Evolutionary conservation across 2,329 filamentous ascomycete genomes (phyloP), one percentile per base, ranked within the genome.

Genomic region (Alternaria alternata): DNA sequence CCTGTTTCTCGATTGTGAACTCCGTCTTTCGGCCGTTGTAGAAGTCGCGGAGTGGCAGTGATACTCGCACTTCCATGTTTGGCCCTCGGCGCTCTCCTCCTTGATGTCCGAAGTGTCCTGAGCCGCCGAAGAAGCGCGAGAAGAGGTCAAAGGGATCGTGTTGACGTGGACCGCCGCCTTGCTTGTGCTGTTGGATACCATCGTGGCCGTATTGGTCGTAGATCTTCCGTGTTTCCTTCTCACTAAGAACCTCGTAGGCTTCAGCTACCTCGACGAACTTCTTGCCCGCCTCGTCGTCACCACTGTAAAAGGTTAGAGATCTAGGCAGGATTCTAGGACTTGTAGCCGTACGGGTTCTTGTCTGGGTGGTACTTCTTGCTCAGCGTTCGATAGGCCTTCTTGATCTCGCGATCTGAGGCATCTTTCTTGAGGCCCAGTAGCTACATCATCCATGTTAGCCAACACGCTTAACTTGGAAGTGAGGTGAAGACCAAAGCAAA

Each of bases 341-440:
- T 2, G 5, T 59, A 82, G 44, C 55, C 91, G 72, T 86, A 95
- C 90, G 94, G 93, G 73, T 98, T 98, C 86, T 99, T 99, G 81
- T 99, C 95, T 4, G 95, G 95, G 76, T 99, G 95, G 79, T 87
- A 97, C 78, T 96, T 96, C 81, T 98, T 98, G 83, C 92, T 96
- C 11, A 99, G 85, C 61, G 88, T 89, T 61, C 94, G 88, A 80
- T 99, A 99, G 22, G 95, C 94, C 46, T 91, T 91, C 81, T 99
- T 99, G 77, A 99, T 90, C 72, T 98, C 91, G 73, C 89, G 89
- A 54, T 97, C 93, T 47, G 88, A 89, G 16, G 94, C 94, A 61
- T 89, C 84, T 73, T 88, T 93, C 73, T 90, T 87, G 65, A 99
- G 81, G 55, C 91, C 93, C 26, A 99, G 87, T 59, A 97, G 81